These are phyloP conservation scores for Suhomyces vadensis DNA, from an alignment of 805 yeast genomes.

Conservation along the genomic window DNA sequence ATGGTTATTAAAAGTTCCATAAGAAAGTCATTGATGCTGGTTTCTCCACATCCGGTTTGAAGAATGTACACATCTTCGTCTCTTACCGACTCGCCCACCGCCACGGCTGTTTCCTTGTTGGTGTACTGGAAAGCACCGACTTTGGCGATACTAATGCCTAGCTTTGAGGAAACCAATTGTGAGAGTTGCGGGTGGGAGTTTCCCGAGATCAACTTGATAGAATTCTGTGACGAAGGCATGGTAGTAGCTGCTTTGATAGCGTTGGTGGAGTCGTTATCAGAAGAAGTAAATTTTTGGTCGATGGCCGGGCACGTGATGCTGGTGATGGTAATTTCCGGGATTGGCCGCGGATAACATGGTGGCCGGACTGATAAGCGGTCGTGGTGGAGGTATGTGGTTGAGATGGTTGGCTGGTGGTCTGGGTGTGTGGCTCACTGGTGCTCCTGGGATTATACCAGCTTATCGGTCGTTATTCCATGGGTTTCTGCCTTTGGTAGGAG, in stretches of 20 bases:
- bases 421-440: no score
- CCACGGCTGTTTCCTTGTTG: constrained; percentile 85
- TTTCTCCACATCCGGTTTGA: constrained; percentile 83
- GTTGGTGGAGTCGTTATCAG: background rate
- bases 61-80: constrained; percentile 86
- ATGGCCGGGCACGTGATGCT: constrained; percentile 7
- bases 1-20: constrained; percentile 88
- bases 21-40: constrained; percentile 73
- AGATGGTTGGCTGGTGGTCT: no score
- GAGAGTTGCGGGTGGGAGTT: constrained; percentile 87
- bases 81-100: constrained; percentile 81
- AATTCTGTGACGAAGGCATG: constrained; percentile 37
- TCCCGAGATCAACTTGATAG: constrained; percentile 54
- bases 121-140: constrained; percentile 84
- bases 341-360: background rate
- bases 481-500: no score
- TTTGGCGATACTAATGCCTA: constrained; percentile 69
- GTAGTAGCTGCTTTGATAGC: background rate
- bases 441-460: no score
- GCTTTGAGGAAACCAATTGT: constrained; percentile 61
- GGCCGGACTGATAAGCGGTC: no score
- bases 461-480: no score
- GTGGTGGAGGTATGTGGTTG: no score
- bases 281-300: background rate
- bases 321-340: background rate